phyloP scores from a whole-genome alignment of 1,284 basidiomycete genomes.

The Boletus calvinii region DNA sequence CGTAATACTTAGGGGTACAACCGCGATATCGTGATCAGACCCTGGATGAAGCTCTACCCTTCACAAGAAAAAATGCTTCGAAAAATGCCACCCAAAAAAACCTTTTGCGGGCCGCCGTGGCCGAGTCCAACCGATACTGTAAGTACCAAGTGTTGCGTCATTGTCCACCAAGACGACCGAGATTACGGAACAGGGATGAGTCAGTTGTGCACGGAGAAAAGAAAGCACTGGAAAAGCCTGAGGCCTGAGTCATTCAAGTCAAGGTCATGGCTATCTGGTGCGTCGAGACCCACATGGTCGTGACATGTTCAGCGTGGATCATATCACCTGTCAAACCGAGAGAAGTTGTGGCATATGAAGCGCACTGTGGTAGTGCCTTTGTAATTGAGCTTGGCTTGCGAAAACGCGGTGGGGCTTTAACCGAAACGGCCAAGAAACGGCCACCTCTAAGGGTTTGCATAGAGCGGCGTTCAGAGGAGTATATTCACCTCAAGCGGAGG shows the following conservation, averaged over 20 bases:
- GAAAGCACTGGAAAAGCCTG: background rate
- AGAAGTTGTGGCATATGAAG: background rate
- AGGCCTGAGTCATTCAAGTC: background rate
- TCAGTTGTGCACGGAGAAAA: background rate
- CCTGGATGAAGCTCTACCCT: background rate
- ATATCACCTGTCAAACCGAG: background rate
- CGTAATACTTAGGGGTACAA: too few species aligned
- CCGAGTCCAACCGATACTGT: background rate
- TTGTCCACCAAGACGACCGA: background rate
- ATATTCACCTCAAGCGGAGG: background rate
- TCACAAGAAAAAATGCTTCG: background rate
- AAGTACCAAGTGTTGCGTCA: background rate
- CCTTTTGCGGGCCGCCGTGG: background rate
- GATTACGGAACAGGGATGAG: background rate
- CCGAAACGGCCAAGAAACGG: too few species aligned
- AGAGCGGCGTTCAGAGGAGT: background rate
- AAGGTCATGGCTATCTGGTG: background rate
- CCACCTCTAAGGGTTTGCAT: background rate
- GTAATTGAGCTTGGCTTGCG: background rate
- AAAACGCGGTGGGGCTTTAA: too few species aligned
- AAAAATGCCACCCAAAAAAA: background rate
- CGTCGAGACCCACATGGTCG: too few species aligned
- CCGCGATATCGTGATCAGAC: too few species aligned
- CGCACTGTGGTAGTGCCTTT: too few species aligned
- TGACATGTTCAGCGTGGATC: too few species aligned